phyloP scores from a whole-genome alignment of 805 yeast genomes.

The Candida ponderosae region DNA sequence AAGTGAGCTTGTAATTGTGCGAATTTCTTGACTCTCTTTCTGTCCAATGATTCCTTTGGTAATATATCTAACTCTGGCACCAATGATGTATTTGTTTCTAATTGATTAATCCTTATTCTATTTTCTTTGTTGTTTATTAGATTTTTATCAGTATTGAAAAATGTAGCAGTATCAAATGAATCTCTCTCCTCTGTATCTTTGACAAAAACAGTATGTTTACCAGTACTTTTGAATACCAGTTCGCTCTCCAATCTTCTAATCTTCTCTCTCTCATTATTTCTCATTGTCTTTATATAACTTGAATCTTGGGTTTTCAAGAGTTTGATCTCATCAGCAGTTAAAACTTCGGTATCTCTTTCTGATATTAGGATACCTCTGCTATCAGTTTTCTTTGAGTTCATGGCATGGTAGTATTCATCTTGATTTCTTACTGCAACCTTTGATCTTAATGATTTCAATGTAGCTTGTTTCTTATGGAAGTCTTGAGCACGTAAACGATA shows the following conservation, averaged over 20 bases:
- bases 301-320: constrained; percentile 86
- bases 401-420: constrained; percentile 94
- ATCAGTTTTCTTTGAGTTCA: constrained; percentile 68
- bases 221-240: constrained; percentile 46
- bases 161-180: constrained; percentile 53
- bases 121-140: constrained; percentile 62
- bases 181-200: constrained; percentile 50
- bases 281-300: constrained; percentile 72
- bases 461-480: constrained; percentile 49
- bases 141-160: constrained; percentile 63
- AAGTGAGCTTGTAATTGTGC: constrained; percentile 54
- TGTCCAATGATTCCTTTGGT: constrained; percentile 32
- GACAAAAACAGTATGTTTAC: constrained; percentile 83
- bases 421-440: constrained; percentile 77
- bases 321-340: constrained; percentile 70
- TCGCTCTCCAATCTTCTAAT: constrained; percentile 42
- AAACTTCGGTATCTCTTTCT: constrained; percentile 54
- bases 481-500: constrained; percentile 65
- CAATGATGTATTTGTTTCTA: constrained; percentile 32
- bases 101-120: constrained; percentile 56
- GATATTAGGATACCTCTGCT: constrained; percentile 57
- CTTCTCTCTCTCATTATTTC: constrained; percentile 60
- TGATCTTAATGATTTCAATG: constrained; percentile 59
- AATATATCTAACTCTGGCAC: constrained; percentile 19
- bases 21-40: constrained; percentile 54